phyloP scores from a whole-genome alignment of 208 protist genomes.

The Spongospora subterranea region DNA sequence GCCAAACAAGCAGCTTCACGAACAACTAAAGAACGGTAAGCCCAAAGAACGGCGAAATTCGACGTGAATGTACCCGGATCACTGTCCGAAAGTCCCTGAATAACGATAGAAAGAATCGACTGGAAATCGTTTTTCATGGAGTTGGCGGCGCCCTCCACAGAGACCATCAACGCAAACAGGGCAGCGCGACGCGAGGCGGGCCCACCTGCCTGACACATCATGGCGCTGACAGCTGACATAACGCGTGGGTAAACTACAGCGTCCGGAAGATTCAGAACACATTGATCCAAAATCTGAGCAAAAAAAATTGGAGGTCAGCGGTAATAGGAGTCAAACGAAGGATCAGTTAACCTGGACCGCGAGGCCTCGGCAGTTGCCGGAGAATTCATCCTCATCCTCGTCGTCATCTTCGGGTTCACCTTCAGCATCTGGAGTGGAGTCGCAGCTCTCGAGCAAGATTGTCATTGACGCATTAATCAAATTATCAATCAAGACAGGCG shows the following conservation, averaged over 20 bases:
- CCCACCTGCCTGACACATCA: not conserved
- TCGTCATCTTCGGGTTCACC: not conserved
- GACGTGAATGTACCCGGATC: too few species aligned
- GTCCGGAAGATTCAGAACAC: conserved; percentile 41
- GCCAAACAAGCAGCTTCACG: conserved; percentile 46
- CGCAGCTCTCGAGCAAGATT: conserved; percentile 52
- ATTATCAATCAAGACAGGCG: conserved; percentile 10
- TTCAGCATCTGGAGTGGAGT: not conserved
- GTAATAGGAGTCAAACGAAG: not conserved
- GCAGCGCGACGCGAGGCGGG: conserved; percentile 34
- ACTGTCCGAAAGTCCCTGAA: not conserved
- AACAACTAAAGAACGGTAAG: too few species aligned
- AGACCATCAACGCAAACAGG: conserved; percentile 43
- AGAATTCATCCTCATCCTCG: conserved; percentile 34
- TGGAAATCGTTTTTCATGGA: conserved; percentile 26
- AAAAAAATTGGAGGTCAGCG: not conserved
- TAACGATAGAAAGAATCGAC: not conserved
- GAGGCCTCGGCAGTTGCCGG: conserved; percentile 6
- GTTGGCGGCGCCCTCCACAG: conserved; percentile 21
- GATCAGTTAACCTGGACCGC: conserved; percentile 17
- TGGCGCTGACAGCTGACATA: conserved; percentile 23
- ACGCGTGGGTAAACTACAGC: conserved; percentile 4
- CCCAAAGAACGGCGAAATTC: too few species aligned
- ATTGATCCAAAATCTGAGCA: conserved; percentile 1
- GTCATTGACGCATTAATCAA: conserved; percentile 55